Conservation (phyloP, 257 asterid genomes). For the Voacanga thouarsii region DNA sequence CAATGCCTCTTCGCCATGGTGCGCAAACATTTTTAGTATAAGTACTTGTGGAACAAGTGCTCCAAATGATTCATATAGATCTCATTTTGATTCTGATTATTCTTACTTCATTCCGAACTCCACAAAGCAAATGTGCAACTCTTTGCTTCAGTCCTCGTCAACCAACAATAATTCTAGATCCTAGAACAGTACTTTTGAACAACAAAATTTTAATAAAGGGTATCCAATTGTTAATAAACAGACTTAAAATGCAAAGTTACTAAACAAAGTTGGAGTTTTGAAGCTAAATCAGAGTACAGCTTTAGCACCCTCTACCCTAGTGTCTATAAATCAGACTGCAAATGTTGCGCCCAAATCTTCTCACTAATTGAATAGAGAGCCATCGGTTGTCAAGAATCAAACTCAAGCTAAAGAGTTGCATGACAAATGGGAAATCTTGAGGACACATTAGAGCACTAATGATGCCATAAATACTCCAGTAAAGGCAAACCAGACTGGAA, state of each 20-base stretch:
- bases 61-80: constrained; percentile 32
- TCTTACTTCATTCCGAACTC: constrained; percentile 50
- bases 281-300: constrained; percentile 24
- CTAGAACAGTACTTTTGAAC: constrained; percentile 15
- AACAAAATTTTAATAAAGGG: constrained; percentile 8
- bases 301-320: constrained; percentile 2
- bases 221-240: constrained; percentile 21
- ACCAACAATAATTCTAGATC: constrained; percentile 19
- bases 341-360: constrained; percentile 14
- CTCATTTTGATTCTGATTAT: constrained; percentile 51
- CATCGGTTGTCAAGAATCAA: constrained; percentile 29
- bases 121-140: constrained; percentile 26
- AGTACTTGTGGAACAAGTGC: not conserved
- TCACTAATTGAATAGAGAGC: constrained; percentile 17
- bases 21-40: constrained; percentile 34
- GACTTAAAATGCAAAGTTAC: not conserved
- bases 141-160: constrained; percentile 7
- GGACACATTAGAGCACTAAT: constrained; percentile 31
- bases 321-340: constrained; percentile 1
- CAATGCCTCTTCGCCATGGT: constrained; percentile 64
- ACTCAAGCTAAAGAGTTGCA: constrained; percentile 25
- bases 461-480: constrained; percentile 23
- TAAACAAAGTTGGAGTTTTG: constrained; percentile 30
- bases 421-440: constrained; percentile 35
- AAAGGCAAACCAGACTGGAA: constrained; percentile 31